Evolutionary conservation across 345 rosid genomes (phyloP), one percentile per base, ranked within the genome.

Genomic region (Theobroma cacao): DNA sequence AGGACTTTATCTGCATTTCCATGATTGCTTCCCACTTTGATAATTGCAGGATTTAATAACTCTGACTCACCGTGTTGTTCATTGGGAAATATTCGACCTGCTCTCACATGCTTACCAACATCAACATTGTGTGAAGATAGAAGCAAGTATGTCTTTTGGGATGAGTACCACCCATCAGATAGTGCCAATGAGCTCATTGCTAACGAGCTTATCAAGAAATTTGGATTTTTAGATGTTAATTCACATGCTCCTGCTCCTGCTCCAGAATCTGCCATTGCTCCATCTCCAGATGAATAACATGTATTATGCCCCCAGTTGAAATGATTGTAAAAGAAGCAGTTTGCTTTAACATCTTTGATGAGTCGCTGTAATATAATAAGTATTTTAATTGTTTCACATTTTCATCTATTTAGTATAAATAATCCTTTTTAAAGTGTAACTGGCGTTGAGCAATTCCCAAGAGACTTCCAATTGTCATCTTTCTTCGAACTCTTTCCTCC

Each of bases 131-230:
- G 98, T 78, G 78, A 78, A 47, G 98, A 95, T 78, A 82, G 99
- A 83, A 95, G 93, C 87, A 91, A 92, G 82, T 93, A 91, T 34
- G 92, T 93, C 81, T 95, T 95, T 67, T 95, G 99, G 99, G 99
- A 93, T n/a, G 98, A 95, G 79, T 95, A 93, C 75, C 99, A 95
- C 78, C 99, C 99, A 15, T 85, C 97, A 3, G 98, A 95, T 24
- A 76, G 82, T 2, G 99, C 97, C 10, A 93, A 93, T 60, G 88
- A 92, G 84, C 83, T 93, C 76, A 87, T 95, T 40, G 98, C 98
- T 2, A 85, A 86, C 47, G 94, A 91, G n/a, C 94, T 95, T 59
- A 87, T 90, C 77, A 92, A 92, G 76, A 90, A 92, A 80, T 88
- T 93, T 52, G 92, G 92, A 58, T 91, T 93, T 68, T 52, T 75